A percentile compares a stretch with the other conserved stretches of the same genome.
Conservation (phyloP, 192 early-diverging fungal genomes). For the Backusella morwellensis region DNA sequence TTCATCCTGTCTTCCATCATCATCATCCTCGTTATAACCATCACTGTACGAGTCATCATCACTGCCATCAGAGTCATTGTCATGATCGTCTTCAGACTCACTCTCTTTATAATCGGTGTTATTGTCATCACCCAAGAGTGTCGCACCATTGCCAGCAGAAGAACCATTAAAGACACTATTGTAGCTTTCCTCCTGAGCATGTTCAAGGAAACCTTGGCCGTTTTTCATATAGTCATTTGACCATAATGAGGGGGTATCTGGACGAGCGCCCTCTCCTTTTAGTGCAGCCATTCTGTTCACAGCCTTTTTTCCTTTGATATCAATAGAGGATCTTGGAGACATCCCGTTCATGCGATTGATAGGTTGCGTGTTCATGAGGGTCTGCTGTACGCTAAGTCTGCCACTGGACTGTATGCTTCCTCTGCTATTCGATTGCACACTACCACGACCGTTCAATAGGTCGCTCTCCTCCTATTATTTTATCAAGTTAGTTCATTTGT, state of each 20-base stretch:
- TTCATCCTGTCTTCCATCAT: background rate
- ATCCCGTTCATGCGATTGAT: background rate
- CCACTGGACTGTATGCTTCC: background rate
- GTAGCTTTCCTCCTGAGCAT: background rate
- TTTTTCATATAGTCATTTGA: background rate
- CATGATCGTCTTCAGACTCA: background rate
- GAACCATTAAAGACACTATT: background rate
- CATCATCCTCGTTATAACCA: background rate
- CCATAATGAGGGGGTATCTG: background rate
- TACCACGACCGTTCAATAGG: background rate
- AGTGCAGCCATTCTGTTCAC: background rate
- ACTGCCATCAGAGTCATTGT: background rate
- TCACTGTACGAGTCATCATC: background rate
- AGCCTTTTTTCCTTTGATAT: background rate
- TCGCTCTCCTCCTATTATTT: background rate
- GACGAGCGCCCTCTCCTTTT: background rate
- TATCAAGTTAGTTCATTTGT: background rate
- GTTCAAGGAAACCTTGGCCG: background rate
- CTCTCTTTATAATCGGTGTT: background rate
- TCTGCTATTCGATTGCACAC: background rate
- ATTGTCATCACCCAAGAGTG: too few species aligned
- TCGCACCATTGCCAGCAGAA: background rate
- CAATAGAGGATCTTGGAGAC: background rate
- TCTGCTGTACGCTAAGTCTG: background rate
- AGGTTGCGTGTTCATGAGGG: background rate